Conservation (phyloP, 2,329 filamentous ascomycete genomes). For the Akanthomyces dipterigenus region DNA sequence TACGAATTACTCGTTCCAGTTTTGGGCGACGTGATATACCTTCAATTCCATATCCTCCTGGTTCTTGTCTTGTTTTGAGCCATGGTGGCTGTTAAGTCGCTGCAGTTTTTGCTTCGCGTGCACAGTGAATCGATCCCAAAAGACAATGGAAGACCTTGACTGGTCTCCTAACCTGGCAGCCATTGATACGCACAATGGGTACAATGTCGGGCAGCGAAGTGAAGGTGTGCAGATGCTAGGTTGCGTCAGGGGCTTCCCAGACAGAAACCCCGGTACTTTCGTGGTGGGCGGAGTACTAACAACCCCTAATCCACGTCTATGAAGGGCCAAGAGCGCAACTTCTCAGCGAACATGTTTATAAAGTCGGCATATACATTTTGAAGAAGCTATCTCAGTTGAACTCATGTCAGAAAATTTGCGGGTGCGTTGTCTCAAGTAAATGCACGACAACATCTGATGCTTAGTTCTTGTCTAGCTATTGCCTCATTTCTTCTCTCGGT, state of each 20-base stretch:
- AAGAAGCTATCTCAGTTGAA: neutral
- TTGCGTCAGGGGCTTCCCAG: too few species aligned
- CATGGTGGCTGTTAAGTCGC: neutral
- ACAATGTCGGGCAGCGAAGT: neutral
- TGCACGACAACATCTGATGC: neutral
- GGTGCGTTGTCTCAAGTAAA: neutral
- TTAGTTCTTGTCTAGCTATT: neutral
- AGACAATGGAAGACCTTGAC: neutral
- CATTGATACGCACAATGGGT: neutral
- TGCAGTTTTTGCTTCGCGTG: neutral
- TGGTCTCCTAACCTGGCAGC: neutral
- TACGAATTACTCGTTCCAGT: neutral
- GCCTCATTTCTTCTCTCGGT: slow-evolving; percentile 22
- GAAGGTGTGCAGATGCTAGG: too few species aligned
- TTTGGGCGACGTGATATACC: neutral
- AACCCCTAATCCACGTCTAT: neutral
- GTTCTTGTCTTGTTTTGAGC: neutral
- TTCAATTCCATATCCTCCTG: slow-evolving; percentile 33
- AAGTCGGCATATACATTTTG: neutral
- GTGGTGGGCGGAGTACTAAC: neutral
- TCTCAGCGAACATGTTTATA: neutral
- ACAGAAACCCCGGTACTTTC: neutral
- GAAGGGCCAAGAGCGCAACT: neutral
- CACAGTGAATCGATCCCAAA: neutral
- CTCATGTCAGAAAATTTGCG: neutral